Evolutionary conservation across 441 rosid species (phyloP), one percentile per base, ranked within the genome.

Genomic region (Mallotus japonicus): DNA sequence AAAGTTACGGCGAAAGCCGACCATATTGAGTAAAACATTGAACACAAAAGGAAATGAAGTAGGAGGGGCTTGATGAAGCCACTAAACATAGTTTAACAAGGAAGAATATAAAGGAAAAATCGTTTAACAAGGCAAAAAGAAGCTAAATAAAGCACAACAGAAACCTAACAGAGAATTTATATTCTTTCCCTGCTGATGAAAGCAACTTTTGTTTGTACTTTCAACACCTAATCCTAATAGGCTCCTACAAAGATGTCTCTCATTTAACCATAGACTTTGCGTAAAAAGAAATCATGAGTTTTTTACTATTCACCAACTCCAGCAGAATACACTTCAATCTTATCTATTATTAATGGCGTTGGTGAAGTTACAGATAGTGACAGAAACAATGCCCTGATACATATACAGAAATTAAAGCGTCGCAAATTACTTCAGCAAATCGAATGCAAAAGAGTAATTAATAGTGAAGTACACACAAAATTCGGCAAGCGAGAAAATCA

Each of bases 281-380:
- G 24, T 16, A 59, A 15, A 22, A 19, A 70, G 34, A 8, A 44
- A 22, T 10, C 28, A 46, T 19, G 34, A 17, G 24, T 46, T 67
- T 47, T 59, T 28, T 1, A 37, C 57, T 8, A 51, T 53, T 62
- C 28, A 62, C 69, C 53, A 62, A 37, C 12, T 50, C 68, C 51
- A 20, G 57, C n/a, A 44, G 24, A 17, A 59, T 24, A 7, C 61
- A 57, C 40, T 63, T 63, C 50, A 69, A 69, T 37, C 34, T 55
- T 69, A 16, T 59, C 28, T 11, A 14, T 49, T 32, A 32, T 55
- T 69, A 19, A 37, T 55, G 37, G 37, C 37, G 19, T 19, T 55
- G n/a, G 51, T 19, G 34, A 64, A 63, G 68, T 40, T 53, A 69
- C 42, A 28, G 75, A 40, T 64, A 13, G 44, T 10, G 72, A 60